Percentiles rank a stretch among this genome's conserved stretches.
phyloP scores from a whole-genome alignment of 345 rosid species.

The Gossypium turneri region DNA sequence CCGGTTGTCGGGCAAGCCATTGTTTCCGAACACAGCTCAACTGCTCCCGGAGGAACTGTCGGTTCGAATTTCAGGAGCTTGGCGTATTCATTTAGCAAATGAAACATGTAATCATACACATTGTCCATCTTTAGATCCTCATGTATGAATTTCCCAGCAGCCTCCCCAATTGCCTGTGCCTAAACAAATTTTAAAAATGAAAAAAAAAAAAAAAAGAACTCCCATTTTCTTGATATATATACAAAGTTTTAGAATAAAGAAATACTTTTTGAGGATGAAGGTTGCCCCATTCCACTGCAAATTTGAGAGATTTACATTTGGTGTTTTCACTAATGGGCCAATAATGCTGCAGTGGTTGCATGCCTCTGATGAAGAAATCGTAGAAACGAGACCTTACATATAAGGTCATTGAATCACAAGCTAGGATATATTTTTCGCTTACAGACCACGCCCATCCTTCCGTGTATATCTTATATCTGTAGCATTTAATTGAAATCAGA shows the following conservation, averaged over 20 bases:
- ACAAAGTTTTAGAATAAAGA: neutral
- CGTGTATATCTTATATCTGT: conserved; percentile 66
- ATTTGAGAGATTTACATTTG: conserved; percentile 56
- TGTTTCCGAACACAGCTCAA: conserved; percentile 47
- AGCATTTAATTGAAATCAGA: neutral
- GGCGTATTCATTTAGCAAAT: conserved; percentile 55
- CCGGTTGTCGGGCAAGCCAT: conserved; percentile 42
- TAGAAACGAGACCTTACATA: conserved; percentile 40
- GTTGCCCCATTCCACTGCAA: conserved; percentile 83
- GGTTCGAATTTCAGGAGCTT: conserved; percentile 70
- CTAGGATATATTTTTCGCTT: conserved; percentile 75
- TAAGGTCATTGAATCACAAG: conserved; percentile 64
- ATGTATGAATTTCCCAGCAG: conserved; percentile 45
- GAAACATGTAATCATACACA: conserved; percentile 74
- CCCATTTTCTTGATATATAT: neutral
- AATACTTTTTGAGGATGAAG: conserved; percentile 29
- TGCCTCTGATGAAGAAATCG: conserved; percentile 60
- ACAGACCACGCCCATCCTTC: conserved; percentile 89
- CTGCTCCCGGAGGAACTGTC: conserved; percentile 37
- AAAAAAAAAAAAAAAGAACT: neutral
- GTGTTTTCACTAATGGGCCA: conserved; percentile 62
- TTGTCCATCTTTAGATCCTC: conserved; percentile 56
- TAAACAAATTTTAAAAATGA: conserved; percentile 5
- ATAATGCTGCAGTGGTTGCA: conserved; percentile 66
- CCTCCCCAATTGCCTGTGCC: conserved; percentile 64